These are phyloP conservation scores for Trichomonascaceae sp. DNA, from an alignment of 1,139 yeast species.

Conservation along the genomic window DNA sequence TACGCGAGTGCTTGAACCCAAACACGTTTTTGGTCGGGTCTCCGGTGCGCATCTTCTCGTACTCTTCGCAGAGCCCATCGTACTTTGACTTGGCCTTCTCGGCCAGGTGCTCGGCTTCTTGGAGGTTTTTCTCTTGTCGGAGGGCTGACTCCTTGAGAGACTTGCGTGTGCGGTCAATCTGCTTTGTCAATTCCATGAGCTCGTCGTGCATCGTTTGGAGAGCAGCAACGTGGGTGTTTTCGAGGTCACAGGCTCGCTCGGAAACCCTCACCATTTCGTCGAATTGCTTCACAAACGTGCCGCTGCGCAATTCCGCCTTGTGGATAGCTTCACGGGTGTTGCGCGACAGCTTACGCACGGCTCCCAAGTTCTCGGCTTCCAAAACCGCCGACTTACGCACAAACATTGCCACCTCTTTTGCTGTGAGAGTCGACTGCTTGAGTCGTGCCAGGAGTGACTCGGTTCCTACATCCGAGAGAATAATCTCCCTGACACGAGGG, in stretches of 20 bases:
- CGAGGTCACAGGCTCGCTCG: slow-evolving; percentile 61
- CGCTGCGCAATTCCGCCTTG: slow-evolving; percentile 40
- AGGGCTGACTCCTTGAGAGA: slow-evolving; percentile 68
- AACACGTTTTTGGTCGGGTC: slow-evolving; percentile 70
- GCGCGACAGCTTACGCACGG: slow-evolving; percentile 52
- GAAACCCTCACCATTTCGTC: slow-evolving; percentile 65
- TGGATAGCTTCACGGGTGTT: slow-evolving; percentile 41
- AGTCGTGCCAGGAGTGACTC: slow-evolving; percentile 59
- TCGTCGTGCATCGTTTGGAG: slow-evolving; percentile 81
- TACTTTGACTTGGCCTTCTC: slow-evolving; percentile 83
- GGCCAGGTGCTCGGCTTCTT: slow-evolving; percentile 68
- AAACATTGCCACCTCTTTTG: slow-evolving; percentile 74
- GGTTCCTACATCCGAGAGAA: slow-evolving; percentile 44
- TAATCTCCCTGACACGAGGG: slow-evolving; percentile 34
- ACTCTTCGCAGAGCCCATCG: slow-evolving; percentile 68
- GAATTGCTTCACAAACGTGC: slow-evolving; percentile 55
- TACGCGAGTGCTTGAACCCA: slow-evolving; percentile 62
- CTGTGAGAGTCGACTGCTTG: slow-evolving; percentile 66
- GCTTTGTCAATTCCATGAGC: slow-evolving; percentile 53
- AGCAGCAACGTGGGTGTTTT: slow-evolving; percentile 65
- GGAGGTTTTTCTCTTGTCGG: slow-evolving; percentile 69
- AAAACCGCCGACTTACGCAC: slow-evolving; percentile 65
- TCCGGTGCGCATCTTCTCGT: slow-evolving; percentile 65
- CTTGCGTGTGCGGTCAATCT: slow-evolving; percentile 63
- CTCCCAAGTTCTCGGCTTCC: slow-evolving; percentile 70